Conservation (phyloP, 192 early-diverging fungal genomes). For the Backusella macrospora region DNA sequence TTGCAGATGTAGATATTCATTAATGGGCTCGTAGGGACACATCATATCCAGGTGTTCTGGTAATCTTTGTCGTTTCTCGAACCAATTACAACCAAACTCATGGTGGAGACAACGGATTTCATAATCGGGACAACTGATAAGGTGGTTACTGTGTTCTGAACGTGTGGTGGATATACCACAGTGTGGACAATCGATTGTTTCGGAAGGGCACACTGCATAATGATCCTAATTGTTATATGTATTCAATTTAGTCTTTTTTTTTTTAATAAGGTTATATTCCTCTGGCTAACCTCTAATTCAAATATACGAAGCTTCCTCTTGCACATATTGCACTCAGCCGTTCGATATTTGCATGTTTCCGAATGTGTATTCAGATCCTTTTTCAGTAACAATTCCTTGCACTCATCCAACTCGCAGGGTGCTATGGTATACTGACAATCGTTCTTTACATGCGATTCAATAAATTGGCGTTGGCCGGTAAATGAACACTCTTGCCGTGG, state of each 20-base stretch:
- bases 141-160: slow-evolving; percentile 46
- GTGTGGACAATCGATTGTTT: slow-evolving; percentile 56
- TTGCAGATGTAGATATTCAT: slow-evolving; percentile 51
- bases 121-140: slow-evolving; percentile 47
- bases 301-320: slow-evolving; percentile 50
- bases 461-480: slow-evolving; percentile 59
- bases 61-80: slow-evolving; percentile 46
- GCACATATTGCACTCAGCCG: slow-evolving; percentile 59
- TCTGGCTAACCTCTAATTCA: slow-evolving; percentile 55
- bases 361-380: slow-evolving; percentile 59
- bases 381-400: slow-evolving; percentile 54
- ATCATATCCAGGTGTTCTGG: slow-evolving; percentile 42
- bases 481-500: slow-evolving; percentile 59
- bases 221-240: slow-evolving; percentile 45
- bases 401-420: slow-evolving; percentile 57
- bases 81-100: slow-evolving; percentile 66
- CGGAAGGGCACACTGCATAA: slow-evolving; percentile 54
- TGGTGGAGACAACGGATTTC: slow-evolving; percentile 45
- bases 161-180: slow-evolving; percentile 49
- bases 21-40: slow-evolving; percentile 67
- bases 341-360: slow-evolving; percentile 57
- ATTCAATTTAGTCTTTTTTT: not conserved
- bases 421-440: slow-evolving; percentile 58
- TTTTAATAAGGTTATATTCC: no score
- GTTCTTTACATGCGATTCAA: slow-evolving; percentile 54